These are phyloP conservation scores for Blastobotrys serpentis DNA, from an alignment of 1,139 yeast species.

Conservation along the genomic window DNA sequence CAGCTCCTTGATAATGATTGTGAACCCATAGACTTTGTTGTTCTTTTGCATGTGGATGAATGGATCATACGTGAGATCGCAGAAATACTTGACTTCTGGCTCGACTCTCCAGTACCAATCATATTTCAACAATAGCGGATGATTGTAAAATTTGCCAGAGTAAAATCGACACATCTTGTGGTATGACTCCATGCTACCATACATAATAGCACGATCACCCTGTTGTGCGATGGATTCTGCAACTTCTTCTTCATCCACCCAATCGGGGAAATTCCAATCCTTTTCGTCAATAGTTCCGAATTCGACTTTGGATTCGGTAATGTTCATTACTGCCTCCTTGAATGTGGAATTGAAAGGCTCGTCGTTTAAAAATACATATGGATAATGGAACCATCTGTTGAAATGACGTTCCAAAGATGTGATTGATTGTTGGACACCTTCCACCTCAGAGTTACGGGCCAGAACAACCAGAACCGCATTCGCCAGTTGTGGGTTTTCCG, in stretches of 20 bases:
- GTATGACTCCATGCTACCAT: conserved; percentile 60
- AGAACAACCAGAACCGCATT: conserved; percentile 74
- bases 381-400: conserved; percentile 70
- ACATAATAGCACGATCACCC: conserved; percentile 53
- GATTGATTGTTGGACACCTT: conserved; percentile 52
- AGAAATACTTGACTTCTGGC: conserved; percentile 65
- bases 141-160: conserved; percentile 60
- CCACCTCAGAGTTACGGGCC: conserved; percentile 63
- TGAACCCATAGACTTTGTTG: conserved; percentile 66
- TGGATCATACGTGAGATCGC: conserved; percentile 70
- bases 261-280: conserved; percentile 64
- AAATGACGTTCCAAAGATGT: conserved; percentile 59
- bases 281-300: conserved; percentile 55
- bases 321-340: conserved; percentile 43
- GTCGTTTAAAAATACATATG: conserved; percentile 80
- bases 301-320: conserved; percentile 52
- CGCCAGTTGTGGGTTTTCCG: conserved; percentile 43
- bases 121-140: conserved; percentile 56
- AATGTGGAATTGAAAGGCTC: conserved; percentile 59
- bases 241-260: conserved; percentile 46
- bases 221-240: conserved; percentile 46
- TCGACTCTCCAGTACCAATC: conserved; percentile 79
- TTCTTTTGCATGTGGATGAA: conserved; percentile 70
- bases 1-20: conserved; percentile 63
- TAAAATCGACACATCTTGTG: conserved; percentile 80